phyloP scores from a whole-genome alignment of 2,329 filamentous ascomycete species.

The Sarocladium kiliense region DNA sequence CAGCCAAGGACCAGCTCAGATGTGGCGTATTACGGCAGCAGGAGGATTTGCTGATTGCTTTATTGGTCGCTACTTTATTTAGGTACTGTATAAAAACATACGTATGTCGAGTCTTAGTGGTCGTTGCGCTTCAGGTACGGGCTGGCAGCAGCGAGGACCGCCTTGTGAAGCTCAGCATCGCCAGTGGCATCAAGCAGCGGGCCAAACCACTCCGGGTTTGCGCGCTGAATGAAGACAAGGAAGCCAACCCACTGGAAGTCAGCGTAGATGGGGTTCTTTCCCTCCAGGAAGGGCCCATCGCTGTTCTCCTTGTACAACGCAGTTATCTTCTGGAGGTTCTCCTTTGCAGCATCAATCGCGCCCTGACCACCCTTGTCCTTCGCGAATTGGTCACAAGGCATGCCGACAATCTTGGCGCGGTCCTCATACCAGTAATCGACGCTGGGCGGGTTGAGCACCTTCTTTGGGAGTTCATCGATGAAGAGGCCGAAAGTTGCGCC shows the following conservation, averaged over 20 bases:
- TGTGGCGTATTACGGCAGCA: too few relatives aligned
- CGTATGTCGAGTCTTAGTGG: neutral
- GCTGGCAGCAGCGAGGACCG: slow-evolving; percentile 5
- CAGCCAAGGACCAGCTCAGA: too few relatives aligned
- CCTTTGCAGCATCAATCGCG: slow-evolving; percentile 41
- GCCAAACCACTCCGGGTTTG: slow-evolving; percentile 33
- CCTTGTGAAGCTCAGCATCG: slow-evolving; percentile 9
- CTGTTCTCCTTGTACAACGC: slow-evolving; percentile 47
- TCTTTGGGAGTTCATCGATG: slow-evolving; percentile 41
- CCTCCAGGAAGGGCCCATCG: slow-evolving; percentile 57
- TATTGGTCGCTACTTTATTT: neutral
- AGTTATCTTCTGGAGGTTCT: slow-evolving; percentile 29
- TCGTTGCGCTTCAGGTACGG: slow-evolving; percentile 10
- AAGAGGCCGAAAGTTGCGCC: slow-evolving; percentile 32
- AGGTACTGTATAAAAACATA: neutral
- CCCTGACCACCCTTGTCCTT: slow-evolving; percentile 42
- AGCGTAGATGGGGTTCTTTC: slow-evolving; percentile 47
- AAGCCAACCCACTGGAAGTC: slow-evolving; percentile 52
- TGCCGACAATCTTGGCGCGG: slow-evolving; percentile 43
- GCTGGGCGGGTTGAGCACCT: slow-evolving; percentile 46
- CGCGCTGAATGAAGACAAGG: slow-evolving; percentile 34
- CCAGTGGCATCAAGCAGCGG: slow-evolving; percentile 23
- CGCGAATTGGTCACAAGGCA: slow-evolving; percentile 44
- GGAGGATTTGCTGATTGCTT: too few relatives aligned
- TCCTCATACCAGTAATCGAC: slow-evolving; percentile 51